Evolutionary conservation across 2,329 filamentous ascomycete genomes (phyloP), one percentile per base, ranked within the genome.

Genomic region (Cladosporium cucumerinum): DNA sequence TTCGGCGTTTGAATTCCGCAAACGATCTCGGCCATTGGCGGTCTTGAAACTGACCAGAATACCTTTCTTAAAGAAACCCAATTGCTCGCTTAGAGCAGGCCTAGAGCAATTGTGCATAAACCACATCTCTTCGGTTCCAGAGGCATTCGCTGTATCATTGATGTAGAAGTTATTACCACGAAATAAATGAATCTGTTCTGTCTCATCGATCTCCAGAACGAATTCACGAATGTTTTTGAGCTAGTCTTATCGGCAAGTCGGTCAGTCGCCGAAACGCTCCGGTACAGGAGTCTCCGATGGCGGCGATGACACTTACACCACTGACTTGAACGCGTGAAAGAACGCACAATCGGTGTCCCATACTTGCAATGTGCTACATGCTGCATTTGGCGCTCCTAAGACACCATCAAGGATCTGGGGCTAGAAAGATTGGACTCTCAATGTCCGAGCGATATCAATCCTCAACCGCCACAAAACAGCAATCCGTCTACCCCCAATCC

Each of bases 211-310:
- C 14, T 52, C 6, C 49, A 28, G 6, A 26, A 16, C 48, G 2
- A 30, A 16, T 52, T n/a, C 18, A 18, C 26, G 25, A 30, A 28
- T n/a, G 49, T 5, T 28, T 54, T 32, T 54, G 51, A 54, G n/a
- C 32, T 16, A 5, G 18, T 28, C 28, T 28, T n/a, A 28, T 28
- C 26, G 51, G 30, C 23, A 30, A 54, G 10, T 21, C 23, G 5
- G 18, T 57, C 54, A 57, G 21, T 57, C 54, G 54, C 54, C 54
- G 54, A 57, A 57, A 57, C 28, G 18, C 32, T 57, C 54, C 32
- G 32, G 21, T 16, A 32, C 51, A 16, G 49, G 49, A 46, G n/a
- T 12, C 39, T 21, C 39, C 39, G 39, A 16, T 46, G n/a, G 39
- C 39, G 39, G 39, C 39, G 39, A 11, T 21, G 39, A 46, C 39